A percentile compares a stretch with the other conserved stretches of the same genome.
Conservation (phyloP, 208 protist genomes). For the Wallacemonas collosoma region DNA sequence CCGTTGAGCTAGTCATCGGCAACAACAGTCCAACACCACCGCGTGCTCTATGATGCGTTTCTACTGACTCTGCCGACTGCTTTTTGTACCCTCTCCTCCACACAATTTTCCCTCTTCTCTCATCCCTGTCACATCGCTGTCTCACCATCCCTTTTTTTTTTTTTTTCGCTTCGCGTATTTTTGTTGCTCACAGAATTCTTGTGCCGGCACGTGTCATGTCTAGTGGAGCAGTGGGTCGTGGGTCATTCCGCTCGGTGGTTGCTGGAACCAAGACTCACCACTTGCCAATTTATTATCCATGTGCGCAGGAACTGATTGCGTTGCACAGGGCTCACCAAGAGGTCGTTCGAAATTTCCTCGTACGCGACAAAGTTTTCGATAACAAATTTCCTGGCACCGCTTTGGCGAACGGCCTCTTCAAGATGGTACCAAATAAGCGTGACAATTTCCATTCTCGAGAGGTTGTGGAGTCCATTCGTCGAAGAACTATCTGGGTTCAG, state of each 20-base stretch:
- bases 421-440: slow-evolving; percentile 81
- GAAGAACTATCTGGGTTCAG: slow-evolving; percentile 80
- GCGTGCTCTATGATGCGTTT: no score
- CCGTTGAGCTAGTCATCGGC: no score
- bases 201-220: slow-evolving; percentile 47
- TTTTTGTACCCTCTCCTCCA: no score
- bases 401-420: slow-evolving; percentile 87
- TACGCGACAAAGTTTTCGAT: slow-evolving; percentile 89
- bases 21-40: no score
- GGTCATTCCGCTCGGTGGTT: slow-evolving; percentile 83
- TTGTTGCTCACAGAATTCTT: not conserved
- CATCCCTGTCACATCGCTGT: not conserved
- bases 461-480: slow-evolving; percentile 79
- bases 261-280: slow-evolving; percentile 49
- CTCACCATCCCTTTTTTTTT: not conserved
- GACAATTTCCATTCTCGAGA: slow-evolving; percentile 77
- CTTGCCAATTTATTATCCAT: slow-evolving; percentile 74
- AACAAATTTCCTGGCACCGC: slow-evolving; percentile 85
- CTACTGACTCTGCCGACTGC: no score
- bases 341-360: slow-evolving; percentile 72
- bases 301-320: slow-evolving; percentile 79
- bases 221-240: slow-evolving; percentile 77
- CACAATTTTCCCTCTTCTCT: no score
- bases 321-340: slow-evolving; percentile 73
- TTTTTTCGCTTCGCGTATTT: not conserved